Evolutionary conservation across 129 eudicot species (phyloP), one percentile per base, ranked within the genome.

Genomic region (Calendula officinalis): DNA sequence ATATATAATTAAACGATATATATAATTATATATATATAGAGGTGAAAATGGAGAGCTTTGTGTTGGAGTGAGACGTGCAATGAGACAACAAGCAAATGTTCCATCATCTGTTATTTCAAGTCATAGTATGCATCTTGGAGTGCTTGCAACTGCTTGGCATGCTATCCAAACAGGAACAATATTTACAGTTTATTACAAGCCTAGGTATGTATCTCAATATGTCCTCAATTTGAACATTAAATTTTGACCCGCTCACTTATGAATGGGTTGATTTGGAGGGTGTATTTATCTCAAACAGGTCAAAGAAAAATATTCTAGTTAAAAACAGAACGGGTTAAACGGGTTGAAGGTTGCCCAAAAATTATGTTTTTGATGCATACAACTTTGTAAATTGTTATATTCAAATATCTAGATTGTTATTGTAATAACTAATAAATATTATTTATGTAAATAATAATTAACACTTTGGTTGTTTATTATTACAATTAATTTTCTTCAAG

Each of bases 111-210:
- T 88, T 53, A 88, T 88, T 79, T 88, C 96, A 12, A 88, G 92
- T 68, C 96, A 88, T 66, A 88, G 92, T 64, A 88, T 88, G 92
- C 92, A 88, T 75, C 92, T 88, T 30, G 96, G 96, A 39, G 96
- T 88, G 13, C 82, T 88, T 22, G 92, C 96, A 35, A 88, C 92
- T 3, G 92, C 96, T 11, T 88, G 84, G 96, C 96, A 88, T 75
- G 92, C 96, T 13, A 73, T 77, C 45, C 81, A 78, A 34, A 84
- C 92, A 11, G 81, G 84, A 63, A 88, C 89, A 2, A 74, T 84
- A 69, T 88, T 88, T 71, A 81, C 92, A 3, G 84, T 88, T 9
- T 88, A 88, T 52, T 88, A 88, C 82, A 88, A 88, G 56, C 96
- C 96, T 5, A 80, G 91, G 95, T 87, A 66, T 48, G 66, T 46